Base-by-base conservation (phyloP, 164 flowering plant species). In the Nymphaea colorata region DNA sequence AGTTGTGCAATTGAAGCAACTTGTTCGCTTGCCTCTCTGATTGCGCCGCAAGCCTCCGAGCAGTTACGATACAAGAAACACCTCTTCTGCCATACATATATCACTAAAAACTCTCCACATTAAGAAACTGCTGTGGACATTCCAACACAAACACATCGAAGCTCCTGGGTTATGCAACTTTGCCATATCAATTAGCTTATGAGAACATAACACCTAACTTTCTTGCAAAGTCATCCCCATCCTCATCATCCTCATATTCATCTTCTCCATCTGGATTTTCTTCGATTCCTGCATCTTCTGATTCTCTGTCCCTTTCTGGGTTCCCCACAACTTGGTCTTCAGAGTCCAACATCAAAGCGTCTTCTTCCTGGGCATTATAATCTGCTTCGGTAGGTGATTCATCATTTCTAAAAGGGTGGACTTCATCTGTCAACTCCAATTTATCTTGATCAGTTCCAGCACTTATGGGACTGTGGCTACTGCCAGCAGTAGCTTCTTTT, bases 191-290 rank as follows among this genome's bases (percentile, higher is more conserved):
- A 8, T 17, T 17, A 61, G 42, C 61, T 74, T 68, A 76, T 16
- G 79, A 74, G 41, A 79, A 66, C 76, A 79, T 67, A 42, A 81
- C 89, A 25, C 93, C 93, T 68, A 89, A 80, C 76, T 82, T 88
- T 79, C 87, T 87, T 25, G 87, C 94, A 79, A 87, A 88, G 73
- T 88, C 96, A 74, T 89, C 93, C 7, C 81, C 93, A 62, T 84
- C 93, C 59, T 85, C 92, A 18, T 86, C 94, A 43, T 84, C 95
- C 61, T 74, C 55, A 73, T 81, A 82, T 65, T 85, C 94, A 4
- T 79, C 91, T 67, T 78, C 93, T 18, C 63, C 71, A 4, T 85
- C 88, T 15, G 67, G 81, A 74, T 80, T 80, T 63, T 83, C 91
- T 17, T 61, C 41, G 4, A 41, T 41, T 8, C 42, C 12, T 61